A percentile compares a stretch with the other conserved stretches of the same genome.
Conservation (phyloP, 2,329 filamentous ascomycete genomes). For the Trichothecium roseum region DNA sequence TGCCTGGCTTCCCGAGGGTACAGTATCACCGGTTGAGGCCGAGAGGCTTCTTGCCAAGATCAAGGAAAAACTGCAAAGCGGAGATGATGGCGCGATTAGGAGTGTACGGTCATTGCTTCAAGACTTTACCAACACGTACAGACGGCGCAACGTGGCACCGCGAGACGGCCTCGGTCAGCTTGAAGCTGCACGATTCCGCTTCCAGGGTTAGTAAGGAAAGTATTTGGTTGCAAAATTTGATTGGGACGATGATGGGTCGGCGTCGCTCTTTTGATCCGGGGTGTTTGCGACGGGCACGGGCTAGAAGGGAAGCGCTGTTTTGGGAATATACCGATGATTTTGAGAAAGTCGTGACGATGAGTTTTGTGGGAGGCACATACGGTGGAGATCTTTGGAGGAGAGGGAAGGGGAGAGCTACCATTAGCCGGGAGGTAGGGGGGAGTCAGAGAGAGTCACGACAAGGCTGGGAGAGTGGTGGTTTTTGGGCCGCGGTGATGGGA, state of each 20-base stretch:
- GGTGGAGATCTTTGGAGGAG: no score
- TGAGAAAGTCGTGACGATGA: no score
- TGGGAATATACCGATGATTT: no score
- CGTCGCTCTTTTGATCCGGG: no score
- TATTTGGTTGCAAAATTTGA: slow-evolving; percentile 7
- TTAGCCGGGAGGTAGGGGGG: no score
- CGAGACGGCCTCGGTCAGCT: slow-evolving; percentile 80
- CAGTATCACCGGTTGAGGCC: slow-evolving; percentile 68
- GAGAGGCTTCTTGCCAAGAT: slow-evolving; percentile 74
- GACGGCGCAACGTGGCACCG: slow-evolving; percentile 89
- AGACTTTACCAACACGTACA: slow-evolving; percentile 93
- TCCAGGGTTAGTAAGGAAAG: slow-evolving; percentile 29
- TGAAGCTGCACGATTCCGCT: slow-evolving; percentile 81
- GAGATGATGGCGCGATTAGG: slow-evolving; percentile 49
- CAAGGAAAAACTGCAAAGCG: slow-evolving; percentile 60
- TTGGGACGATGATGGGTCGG: no score
- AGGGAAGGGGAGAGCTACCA: no score
- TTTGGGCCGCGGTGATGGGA: no score
- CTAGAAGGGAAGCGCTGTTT: no score
- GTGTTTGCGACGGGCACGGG: slow-evolving; percentile 2
- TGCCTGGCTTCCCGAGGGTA: slow-evolving; percentile 71
- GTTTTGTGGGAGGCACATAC: no score
- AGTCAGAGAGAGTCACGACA: no score
- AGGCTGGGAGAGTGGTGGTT: no score
- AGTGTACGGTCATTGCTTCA: slow-evolving; percentile 80